A percentile compares a stretch with the other conserved stretches of the same genome.
Evolutionary conservation across 805 yeast genomes (phyloP).

Genomic region (Wickerhamiella bombiphila): DNA sequence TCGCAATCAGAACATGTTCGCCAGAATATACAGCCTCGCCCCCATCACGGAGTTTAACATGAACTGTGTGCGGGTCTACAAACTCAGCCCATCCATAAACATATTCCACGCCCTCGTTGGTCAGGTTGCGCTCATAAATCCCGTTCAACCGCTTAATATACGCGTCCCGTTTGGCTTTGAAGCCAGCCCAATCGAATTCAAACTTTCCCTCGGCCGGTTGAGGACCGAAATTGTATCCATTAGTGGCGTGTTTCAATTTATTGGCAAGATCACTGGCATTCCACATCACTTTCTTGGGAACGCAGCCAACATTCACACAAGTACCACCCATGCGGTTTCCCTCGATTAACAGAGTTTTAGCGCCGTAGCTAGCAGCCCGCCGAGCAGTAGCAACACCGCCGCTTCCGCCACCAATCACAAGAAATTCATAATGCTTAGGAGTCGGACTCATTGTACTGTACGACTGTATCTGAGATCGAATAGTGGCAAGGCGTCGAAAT

Average conservation of each 20-base stretch:
- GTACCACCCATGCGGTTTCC: slow-evolving; percentile 84
- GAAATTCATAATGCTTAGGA: slow-evolving; percentile 58
- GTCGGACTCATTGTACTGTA: slow-evolving; percentile 39
- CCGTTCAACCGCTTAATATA: slow-evolving; percentile 80
- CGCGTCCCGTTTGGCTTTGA: slow-evolving; percentile 85
- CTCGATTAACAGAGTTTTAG: slow-evolving; percentile 72
- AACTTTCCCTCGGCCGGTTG: slow-evolving; percentile 37
- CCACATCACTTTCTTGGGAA: slow-evolving; percentile 99
- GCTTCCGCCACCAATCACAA: slow-evolving; percentile 97
- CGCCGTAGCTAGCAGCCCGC: slow-evolving; percentile 86
- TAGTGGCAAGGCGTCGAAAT: background rate
- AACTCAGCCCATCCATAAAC: slow-evolving; percentile 79
- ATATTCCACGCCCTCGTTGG: slow-evolving; percentile 78
- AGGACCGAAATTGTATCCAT: slow-evolving; percentile 66
- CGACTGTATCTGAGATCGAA: background rate
- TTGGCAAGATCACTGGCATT: slow-evolving; percentile 83
- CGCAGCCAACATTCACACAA: slow-evolving; percentile 98
- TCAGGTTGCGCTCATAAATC: slow-evolving; percentile 76
- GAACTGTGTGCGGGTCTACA: slow-evolving; percentile 38
- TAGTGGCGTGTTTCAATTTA: slow-evolving; percentile 49
- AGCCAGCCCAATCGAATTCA: slow-evolving; percentile 65
- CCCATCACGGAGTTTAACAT: slow-evolving; percentile 57
- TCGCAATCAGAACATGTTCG: slow-evolving; percentile 73
- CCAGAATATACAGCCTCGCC: slow-evolving; percentile 50
- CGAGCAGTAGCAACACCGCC: slow-evolving; percentile 99